These are phyloP conservation scores for Penicillium longicatenatum DNA, from an alignment of 495 filamentous ascomycete species.

Conservation along the genomic window DNA sequence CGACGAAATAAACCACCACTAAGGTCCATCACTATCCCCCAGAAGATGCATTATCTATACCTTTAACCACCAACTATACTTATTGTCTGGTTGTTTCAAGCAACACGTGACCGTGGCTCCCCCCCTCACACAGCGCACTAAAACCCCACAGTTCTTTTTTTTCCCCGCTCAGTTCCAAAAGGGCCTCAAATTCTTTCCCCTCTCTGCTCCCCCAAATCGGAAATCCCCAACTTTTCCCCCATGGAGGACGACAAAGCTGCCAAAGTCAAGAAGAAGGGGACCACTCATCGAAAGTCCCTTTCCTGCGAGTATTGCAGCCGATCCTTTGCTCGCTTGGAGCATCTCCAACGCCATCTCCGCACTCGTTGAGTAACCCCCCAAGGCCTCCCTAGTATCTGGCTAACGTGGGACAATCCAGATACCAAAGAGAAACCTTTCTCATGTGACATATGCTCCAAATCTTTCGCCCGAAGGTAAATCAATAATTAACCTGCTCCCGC, in stretches of 20 bases:
- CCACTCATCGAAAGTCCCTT: conserved; percentile 48
- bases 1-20: background rate
- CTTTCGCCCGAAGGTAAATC: conserved; percentile 52
- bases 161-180: conserved; percentile 30
- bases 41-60: background rate
- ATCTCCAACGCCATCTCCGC: conserved; percentile 57
- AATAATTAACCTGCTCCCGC: background rate
- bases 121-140: conserved; percentile 26
- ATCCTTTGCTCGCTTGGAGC: conserved; percentile 53
- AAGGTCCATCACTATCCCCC: background rate
- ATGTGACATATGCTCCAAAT: conserved; percentile 54
- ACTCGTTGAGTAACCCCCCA: conserved; percentile 52
- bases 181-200: conserved; percentile 34
- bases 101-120: conserved; percentile 32
- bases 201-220: conserved; percentile 28
- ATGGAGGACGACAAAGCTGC: conserved; percentile 48
- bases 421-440: conserved; percentile 58
- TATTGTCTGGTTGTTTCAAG: background rate
- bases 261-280: conserved; percentile 49
- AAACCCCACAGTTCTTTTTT: conserved; percentile 45
- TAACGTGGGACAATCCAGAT: conserved; percentile 41
- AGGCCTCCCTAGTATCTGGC: conserved; percentile 4
- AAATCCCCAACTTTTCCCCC: conserved; percentile 32
- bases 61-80: too few relatives aligned
- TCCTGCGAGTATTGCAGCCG: conserved; percentile 53